Base-by-base conservation (phyloP, 2,329 filamentous ascomycete species). In the Alternaria brassicicola region DNA sequence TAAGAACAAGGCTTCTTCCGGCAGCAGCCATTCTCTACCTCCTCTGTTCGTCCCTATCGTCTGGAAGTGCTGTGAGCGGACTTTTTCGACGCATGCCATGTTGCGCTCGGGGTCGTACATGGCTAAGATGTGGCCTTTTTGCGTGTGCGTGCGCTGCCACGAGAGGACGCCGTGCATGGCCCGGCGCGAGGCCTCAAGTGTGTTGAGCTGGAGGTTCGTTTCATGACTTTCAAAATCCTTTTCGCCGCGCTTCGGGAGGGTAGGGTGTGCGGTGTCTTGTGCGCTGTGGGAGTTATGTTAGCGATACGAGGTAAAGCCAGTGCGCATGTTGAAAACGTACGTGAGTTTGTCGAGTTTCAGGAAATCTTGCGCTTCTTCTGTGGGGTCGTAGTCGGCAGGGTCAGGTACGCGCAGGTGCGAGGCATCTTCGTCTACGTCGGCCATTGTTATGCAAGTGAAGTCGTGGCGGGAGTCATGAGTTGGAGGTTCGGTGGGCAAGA, bases 161-260 rank as follows among this genome's bases (percentile, higher is more conserved):
- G 87, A 85, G 54, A 98, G 84, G 2, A 94, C 93, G 68, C 92
- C 88, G 77, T 96, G 91, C 90, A 99, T 95, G 19, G 93, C 94
- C 66, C 85, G 84, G 53, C 94, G 88, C 62, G 92, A 96, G 45
- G 90, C 86, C 71, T 92, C 89, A 50, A 99, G 87, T 8, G 89
- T 86, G 55, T 85, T 84, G 64, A 89, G 87, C 78, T 99, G 95
- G 30, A 91, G 87, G 30, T 86, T 85, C 2, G 95, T 98, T 46
- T 91, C 91, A 78, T 98, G 93, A 26, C 91, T 89, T 79, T 98
- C 95, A 76, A 97, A 99, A 80, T 99, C 95, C 78, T 99, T 99
- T 76, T 96, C 93, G 60, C 95, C 95, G 63, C 93, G 92, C 65
- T 94, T 93, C 33, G 96, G 92, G 10, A 93, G 85, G 67, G 87